Base-by-base conservation (phyloP, 441 rosid genomes). In the Biscutella auriculata region DNA sequence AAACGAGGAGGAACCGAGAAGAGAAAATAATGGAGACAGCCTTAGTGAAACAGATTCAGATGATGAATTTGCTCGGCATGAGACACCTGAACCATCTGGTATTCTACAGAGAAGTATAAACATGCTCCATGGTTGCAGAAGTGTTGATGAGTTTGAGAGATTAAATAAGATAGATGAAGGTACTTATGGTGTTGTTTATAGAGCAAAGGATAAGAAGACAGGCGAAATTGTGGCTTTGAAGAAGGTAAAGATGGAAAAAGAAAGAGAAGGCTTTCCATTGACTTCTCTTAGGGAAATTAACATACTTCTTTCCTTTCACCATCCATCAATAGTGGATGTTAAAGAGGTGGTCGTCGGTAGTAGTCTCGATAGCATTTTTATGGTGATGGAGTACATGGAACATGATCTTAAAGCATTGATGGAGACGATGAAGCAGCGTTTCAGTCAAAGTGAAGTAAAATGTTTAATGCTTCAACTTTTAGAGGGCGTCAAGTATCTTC, bases 321-420 rank as follows among this genome's bases (percentile, higher is more conserved):
- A 93, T 63, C 82, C 93, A 16, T 87, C 99, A 28, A 79, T 93
- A 46, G 99, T 93, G 66, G 99, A 93, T 71, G 99, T 93, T 48
- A 93, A 93, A 76, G 99, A 93, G 80, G 97, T 93, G 71, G 99
- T 93, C 55, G 97, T 93, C 33, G 99, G 99, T 62, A 80, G 88
- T 71, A 93, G 68, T 73, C 88, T 93, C 60, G 96, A 93, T 73
- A 93, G 95, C 75, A 93, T 93, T 69, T 93, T 82, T 73, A 93
- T 93, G 99, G 99, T 85, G 62, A 93, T 93, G 99, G 99, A 93
- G 68, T 93, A 93, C 67, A 93, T 93, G 99, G 99, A 93, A 73
- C 99, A 93, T 77, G 99, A 93, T 73, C 84, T 93, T 19, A 93
- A 89, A 73, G 99, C 78, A 16, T 82, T 93, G 43, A 93, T 93